Evolutionary conservation across 345 rosid genomes (phyloP).

Genomic region (Euclidium syriacum): DNA sequence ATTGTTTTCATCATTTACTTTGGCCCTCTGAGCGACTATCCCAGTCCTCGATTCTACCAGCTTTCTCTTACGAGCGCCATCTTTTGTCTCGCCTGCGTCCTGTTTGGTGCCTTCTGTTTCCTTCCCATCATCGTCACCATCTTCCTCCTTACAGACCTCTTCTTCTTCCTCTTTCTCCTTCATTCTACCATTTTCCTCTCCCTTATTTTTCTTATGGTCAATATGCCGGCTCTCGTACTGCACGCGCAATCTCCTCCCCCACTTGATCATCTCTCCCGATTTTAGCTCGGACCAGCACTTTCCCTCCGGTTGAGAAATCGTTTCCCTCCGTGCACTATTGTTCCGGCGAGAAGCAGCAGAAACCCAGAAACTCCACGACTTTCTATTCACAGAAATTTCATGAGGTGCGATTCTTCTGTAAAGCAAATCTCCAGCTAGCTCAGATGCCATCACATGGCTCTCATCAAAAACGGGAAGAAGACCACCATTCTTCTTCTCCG

Average conservation of each 20-base stretch:
- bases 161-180: constrained; percentile 27
- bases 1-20: constrained; percentile 30
- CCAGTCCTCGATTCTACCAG: constrained; percentile 11
- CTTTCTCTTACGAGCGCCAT: constrained; percentile 38
- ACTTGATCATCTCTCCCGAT: constrained; percentile 44
- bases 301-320: constrained; percentile 28
- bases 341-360: constrained; percentile 18
- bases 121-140: constrained; percentile 14
- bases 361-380: constrained; percentile 64
- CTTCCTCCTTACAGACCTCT: constrained; percentile 4
- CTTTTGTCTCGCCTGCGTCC: neutral
- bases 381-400: constrained; percentile 42
- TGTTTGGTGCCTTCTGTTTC: constrained; percentile 5
- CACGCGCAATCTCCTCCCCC: constrained; percentile 76
- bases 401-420: constrained; percentile 50
- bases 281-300: constrained; percentile 47
- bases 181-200: constrained; percentile 2
- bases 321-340: neutral
- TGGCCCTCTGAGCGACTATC: constrained; percentile 21
- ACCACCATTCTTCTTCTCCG: constrained; percentile 30
- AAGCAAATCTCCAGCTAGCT: constrained; percentile 56
- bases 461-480: constrained; percentile 69
- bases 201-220: constrained; percentile 11
- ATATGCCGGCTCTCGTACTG: constrained; percentile 34
- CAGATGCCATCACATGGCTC: constrained; percentile 46